phyloP scores from a whole-genome alignment of 345 rosid genomes.

The Aegle marmelos region DNA sequence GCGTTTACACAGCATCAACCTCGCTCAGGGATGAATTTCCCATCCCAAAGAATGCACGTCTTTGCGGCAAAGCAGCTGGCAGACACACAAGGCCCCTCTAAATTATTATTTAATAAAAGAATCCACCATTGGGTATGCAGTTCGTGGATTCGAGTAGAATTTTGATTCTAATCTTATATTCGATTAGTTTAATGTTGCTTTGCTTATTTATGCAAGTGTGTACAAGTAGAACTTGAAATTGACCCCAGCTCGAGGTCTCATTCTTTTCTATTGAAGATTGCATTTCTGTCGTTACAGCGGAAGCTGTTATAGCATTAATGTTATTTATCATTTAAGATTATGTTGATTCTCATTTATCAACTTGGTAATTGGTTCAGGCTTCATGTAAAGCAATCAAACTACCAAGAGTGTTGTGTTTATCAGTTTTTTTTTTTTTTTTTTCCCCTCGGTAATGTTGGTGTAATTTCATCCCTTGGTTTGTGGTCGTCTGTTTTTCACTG shows the following conservation, averaged over 20 bases:
- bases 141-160: conserved; percentile 24
- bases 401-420: not conserved
- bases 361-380: not conserved
- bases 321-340: not conserved
- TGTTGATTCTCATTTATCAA: not conserved
- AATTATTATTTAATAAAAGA: conserved; percentile 5
- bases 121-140: conserved; percentile 9
- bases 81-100: conserved; percentile 70
- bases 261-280: conserved; percentile 38
- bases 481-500: no score
- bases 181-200: not conserved
- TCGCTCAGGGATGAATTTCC: conserved; percentile 91
- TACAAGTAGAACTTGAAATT: not conserved
- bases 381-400: not conserved
- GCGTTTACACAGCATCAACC: conserved; percentile 69
- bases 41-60: conserved; percentile 79
- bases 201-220: not conserved
- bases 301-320: not conserved
- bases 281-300: not conserved
- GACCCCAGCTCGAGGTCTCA: conserved; percentile 62
- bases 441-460: no score
- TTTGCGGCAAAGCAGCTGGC: conserved; percentile 80
- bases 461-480: no score
- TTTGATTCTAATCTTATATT: conserved; percentile 21
- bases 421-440: not conserved